Base-by-base conservation (phyloP, 2,329 filamentous ascomycete genomes). In the Diplodia mutila region DNA sequence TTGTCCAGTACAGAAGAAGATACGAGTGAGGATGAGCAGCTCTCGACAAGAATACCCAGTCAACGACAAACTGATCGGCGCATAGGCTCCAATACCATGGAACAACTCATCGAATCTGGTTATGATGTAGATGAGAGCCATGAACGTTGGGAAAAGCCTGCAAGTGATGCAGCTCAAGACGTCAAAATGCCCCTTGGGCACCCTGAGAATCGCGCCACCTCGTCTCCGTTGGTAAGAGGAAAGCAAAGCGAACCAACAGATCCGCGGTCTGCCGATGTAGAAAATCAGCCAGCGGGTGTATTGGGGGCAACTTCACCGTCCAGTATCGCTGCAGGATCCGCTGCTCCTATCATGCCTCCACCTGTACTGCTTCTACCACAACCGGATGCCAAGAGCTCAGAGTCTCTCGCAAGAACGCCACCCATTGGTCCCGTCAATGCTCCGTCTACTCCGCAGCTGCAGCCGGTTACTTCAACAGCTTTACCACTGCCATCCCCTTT, bases 401-500 rank as follows among this genome's bases (percentile, higher is more conserved):
- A 4, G 14, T 42, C 65, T 12, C 48, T 48, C 2, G 18, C 57
- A 21, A 54, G 27, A 21, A 64, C 51, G 21, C 66, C 66, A 23
- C 34, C n/a, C 12, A 53, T 55, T 23, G 49, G 34, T 21, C 46
- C 66, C 12, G 51, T 49, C 21, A 51, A 49, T 27, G 57, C 66
- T 46, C 66, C 57, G 4, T 48, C 49, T 14, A 67, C 66, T 21
- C 66, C 66, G 12, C 59, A 63, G 27, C 18, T 67, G 39, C 66
- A 73, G 27, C 77, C 78, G 0, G 69, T 77, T 12, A 75, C 77
- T 37, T 78, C 77, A 7, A 72, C 75, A 23, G 77, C 76, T 1
- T 71, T 79, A 2, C 77, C 78, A n/a, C 68, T 79, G 18, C 77
- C 77, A 25, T 79, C 78, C 2, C 78, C 78, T 0, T 79, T 79